A percentile compares a stretch with the other conserved stretches of the same genome.
Conservation (phyloP, 2,329 filamentous ascomycete genomes). For the Cytospora chrysosperma region DNA sequence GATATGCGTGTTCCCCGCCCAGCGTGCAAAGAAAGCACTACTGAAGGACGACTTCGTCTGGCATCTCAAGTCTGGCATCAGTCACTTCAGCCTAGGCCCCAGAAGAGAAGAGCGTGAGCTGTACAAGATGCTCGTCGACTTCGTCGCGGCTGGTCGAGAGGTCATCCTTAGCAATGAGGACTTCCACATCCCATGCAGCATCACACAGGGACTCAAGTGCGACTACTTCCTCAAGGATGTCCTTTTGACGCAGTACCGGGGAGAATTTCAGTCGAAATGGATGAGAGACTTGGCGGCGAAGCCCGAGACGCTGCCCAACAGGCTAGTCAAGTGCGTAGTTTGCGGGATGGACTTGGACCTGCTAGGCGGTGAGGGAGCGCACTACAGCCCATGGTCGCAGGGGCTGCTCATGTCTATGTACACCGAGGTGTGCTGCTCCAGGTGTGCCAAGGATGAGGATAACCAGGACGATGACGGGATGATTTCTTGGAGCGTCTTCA, state of each 20-base stretch:
- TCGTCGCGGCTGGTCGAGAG: constrained; percentile 1
- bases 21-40: accelerated
- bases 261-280: background rate
- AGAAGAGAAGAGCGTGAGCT: background rate
- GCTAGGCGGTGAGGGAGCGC: background rate
- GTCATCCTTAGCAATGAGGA: background rate
- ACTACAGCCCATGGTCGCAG: background rate
- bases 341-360: background rate
- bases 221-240: background rate
- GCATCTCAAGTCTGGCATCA: background rate
- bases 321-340: background rate
- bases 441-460: background rate
- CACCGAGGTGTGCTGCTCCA: constrained; percentile 1
- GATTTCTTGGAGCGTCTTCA: background rate
- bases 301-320: background rate
- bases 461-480: background rate
- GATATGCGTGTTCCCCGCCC: background rate
- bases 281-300: background rate
- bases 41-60: background rate
- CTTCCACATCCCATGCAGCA: background rate
- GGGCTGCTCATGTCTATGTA: background rate
- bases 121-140: constrained; percentile 13
- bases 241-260: background rate
- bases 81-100: background rate
- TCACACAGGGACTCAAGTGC: background rate